Evolutionary conservation across 208 protist genomes (phyloP), one percentile per base, ranked within the genome.

Genomic region (Crithidia thermophila): DNA sequence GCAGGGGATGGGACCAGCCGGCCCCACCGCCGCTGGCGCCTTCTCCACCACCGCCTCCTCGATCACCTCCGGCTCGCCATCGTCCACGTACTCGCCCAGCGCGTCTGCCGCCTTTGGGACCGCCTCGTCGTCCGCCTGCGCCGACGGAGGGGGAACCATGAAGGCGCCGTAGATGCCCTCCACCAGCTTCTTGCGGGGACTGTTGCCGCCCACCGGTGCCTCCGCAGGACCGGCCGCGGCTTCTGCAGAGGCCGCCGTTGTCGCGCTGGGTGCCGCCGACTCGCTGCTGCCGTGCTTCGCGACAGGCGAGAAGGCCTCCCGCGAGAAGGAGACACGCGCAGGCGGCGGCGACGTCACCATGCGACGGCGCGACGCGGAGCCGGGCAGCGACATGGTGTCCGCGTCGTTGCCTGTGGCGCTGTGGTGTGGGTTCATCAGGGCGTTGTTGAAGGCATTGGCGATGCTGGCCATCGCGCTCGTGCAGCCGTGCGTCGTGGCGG

Each of bases 301-400:
- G 10, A 43, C 3, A 3, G 58, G 34, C n/a, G 51, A 55, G 59
- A 60, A 66, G 51, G 67, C 36, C 33, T 66, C 50, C 13, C 51
- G 67, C 25, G 67, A 60, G 43, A 74, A 74, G 28, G 67, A 62
- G 23, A 74, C 67, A 1, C 67, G 50, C 67, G 67, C 18, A 33
- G 67, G 67, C 13, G 59, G 42, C 18, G 67, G 67, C 23, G 67
- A 74, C 40, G 27, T 13, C 51, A n/a, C 27, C 5, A 21, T 23
- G 31, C 58, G 40, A 8, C 58, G 58, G 30, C 58, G 58, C 18
- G 58, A 64, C 58, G 43, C 43, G 1, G 58, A 64, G 4, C 21
- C 31, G n/a, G 58, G 58, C 45, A 53, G 33, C 58, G 58, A 64
- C 20, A 43, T 20, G 31, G 58, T 27, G 11, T 49, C 56, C 27